Evolutionary conservation across 148 eudicot species (phyloP).

Genomic region (Rhododendron mucronatum): DNA sequence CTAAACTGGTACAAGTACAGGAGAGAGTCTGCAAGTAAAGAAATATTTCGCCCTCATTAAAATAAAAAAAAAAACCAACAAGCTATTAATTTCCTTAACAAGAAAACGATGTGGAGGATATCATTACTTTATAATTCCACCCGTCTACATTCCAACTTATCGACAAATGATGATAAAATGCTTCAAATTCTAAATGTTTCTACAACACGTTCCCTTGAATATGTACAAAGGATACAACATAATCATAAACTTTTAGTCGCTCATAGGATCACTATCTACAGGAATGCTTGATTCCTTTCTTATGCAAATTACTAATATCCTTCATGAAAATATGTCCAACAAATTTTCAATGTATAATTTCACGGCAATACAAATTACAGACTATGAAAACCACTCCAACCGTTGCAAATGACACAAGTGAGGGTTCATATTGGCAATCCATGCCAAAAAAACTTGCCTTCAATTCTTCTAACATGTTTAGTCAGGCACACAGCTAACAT

Average conservation of each 20-base stretch:
- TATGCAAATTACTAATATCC: background rate
- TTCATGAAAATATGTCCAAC: background rate
- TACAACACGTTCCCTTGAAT: background rate
- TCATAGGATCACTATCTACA: background rate
- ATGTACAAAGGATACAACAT: background rate
- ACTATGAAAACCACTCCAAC: background rate
- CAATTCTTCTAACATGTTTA: background rate
- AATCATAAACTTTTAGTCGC: background rate
- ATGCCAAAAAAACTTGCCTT: background rate
- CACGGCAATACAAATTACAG: background rate
- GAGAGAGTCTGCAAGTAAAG: constrained; percentile 13
- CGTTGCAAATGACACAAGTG: background rate
- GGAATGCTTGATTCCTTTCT: background rate
- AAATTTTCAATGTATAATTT: background rate
- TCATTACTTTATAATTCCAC: background rate
- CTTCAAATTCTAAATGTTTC: no score
- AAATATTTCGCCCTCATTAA: background rate
- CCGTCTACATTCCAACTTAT: background rate
- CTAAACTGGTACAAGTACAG: constrained; percentile 15
- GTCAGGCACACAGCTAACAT: background rate
- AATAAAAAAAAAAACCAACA: background rate
- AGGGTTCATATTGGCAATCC: no score
- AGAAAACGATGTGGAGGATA: background rate
- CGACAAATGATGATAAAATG: background rate
- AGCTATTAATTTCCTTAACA: background rate